These are phyloP conservation scores for Fusarium tuaranense DNA, from an alignment of 2,329 filamentous ascomycete species.

Conservation along the genomic window DNA sequence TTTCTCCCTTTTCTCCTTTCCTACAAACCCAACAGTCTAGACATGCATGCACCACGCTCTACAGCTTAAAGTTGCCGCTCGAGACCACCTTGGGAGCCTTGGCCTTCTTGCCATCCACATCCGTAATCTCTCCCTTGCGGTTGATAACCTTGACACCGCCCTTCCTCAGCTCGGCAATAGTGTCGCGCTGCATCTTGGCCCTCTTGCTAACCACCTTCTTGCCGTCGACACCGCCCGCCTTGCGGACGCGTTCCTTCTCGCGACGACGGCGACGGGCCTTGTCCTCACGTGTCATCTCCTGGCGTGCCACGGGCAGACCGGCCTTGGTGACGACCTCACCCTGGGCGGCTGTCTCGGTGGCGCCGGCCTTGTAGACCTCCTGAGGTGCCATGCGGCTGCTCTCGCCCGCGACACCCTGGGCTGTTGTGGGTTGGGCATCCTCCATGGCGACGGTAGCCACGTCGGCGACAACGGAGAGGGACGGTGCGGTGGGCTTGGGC, in stretches of 20 bases:
- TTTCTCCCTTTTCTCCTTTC: slow-evolving; percentile 12
- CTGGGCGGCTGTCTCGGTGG: slow-evolving; percentile 69
- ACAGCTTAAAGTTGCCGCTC: slow-evolving; percentile 73
- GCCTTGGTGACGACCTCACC: slow-evolving; percentile 83
- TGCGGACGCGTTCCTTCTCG: slow-evolving; percentile 87
- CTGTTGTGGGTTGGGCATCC: slow-evolving; percentile 89
- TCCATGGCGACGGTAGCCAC: slow-evolving; percentile 95
- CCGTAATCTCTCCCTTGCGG: slow-evolving; percentile 85
- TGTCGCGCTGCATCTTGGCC: slow-evolving; percentile 58
- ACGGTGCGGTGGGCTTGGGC: slow-evolving; percentile 85
- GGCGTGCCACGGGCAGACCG: slow-evolving; percentile 80
- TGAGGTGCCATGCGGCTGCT: slow-evolving; percentile 89
- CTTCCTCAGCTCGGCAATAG: slow-evolving; percentile 79
- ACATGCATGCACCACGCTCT: slow-evolving; percentile 29
- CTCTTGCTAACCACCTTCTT: slow-evolving; percentile 69
- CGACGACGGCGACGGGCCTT: slow-evolving; percentile 80
- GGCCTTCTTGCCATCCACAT: slow-evolving; percentile 85
- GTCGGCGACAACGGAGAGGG: slow-evolving; percentile 88
- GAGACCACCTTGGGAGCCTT: slow-evolving; percentile 62
- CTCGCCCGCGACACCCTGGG: slow-evolving; percentile 76
- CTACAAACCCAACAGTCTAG: background rate
- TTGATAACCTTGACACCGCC: slow-evolving; percentile 93
- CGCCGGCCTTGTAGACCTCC: slow-evolving; percentile 87
- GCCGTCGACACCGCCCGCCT: slow-evolving; percentile 65
- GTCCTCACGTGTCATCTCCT: slow-evolving; percentile 91